phyloP scores from a whole-genome alignment of 108 stramenopile genomes.

The Nitzschia sp. region DNA sequence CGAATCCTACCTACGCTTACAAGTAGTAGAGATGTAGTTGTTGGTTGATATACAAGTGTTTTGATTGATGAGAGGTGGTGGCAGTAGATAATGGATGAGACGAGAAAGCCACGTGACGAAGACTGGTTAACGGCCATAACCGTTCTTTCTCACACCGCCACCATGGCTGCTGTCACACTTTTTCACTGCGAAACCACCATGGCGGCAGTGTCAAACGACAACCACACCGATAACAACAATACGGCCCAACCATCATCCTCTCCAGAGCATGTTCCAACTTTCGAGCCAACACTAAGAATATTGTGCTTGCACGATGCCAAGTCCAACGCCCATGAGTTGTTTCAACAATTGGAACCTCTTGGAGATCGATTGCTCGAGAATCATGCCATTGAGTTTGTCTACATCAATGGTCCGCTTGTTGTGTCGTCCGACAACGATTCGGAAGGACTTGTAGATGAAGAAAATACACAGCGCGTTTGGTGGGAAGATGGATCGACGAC shows the following conservation, averaged over 20 bases:
- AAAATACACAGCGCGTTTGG: slow-evolving; percentile 26
- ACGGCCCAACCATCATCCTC: neutral
- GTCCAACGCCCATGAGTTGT: slow-evolving; percentile 59
- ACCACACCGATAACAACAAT: neutral
- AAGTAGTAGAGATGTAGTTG: too few relatives aligned
- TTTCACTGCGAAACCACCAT: too few relatives aligned
- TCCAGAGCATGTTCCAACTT: neutral
- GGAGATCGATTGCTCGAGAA: slow-evolving; percentile 66
- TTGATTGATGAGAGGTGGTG: too few relatives aligned
- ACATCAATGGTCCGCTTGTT: slow-evolving; percentile 66
- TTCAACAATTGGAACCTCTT: slow-evolving; percentile 39
- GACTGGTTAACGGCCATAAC: too few relatives aligned
- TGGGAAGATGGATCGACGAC: slow-evolving; percentile 23
- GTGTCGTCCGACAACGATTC: slow-evolving; percentile 6
- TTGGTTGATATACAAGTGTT: too few relatives aligned
- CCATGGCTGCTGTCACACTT: too few relatives aligned
- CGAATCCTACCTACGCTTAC: too few relatives aligned
- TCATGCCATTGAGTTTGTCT: slow-evolving; percentile 81
- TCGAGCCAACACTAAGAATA: slow-evolving; percentile 47
- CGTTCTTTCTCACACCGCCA: too few relatives aligned
- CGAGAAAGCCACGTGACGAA: too few relatives aligned
- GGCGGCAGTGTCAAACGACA: too few relatives aligned
- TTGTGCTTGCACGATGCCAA: slow-evolving; percentile 74
- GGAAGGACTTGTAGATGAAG: neutral
- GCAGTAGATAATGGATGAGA: too few relatives aligned